A percentile compares a stretch with the other conserved stretches of the same genome.
Conservation (phyloP, 805 yeast genomes). For the Kodamaea kaohsiungensis region DNA sequence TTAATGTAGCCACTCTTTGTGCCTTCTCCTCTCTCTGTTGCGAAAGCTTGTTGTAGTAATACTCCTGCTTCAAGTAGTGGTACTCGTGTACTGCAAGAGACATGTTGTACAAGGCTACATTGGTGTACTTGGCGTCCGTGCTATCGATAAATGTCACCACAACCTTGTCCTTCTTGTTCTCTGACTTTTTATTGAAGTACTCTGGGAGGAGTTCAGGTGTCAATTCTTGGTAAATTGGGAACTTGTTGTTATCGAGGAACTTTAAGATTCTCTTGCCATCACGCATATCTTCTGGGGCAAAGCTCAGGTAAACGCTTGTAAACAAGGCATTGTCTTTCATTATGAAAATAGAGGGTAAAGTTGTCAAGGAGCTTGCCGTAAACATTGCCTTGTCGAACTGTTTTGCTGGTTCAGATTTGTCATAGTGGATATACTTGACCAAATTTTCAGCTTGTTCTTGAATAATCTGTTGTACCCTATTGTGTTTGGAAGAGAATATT, state of each 20-base stretch:
- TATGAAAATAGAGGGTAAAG: slow-evolving; percentile 61
- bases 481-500: slow-evolving; percentile 53
- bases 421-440: slow-evolving; percentile 46
- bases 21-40: slow-evolving; percentile 38
- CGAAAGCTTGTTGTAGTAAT: slow-evolving; percentile 36
- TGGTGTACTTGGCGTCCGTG: slow-evolving; percentile 30
- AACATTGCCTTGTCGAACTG: slow-evolving; percentile 47
- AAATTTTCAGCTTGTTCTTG: slow-evolving; percentile 42
- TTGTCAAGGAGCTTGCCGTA: slow-evolving; percentile 53
- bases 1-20: slow-evolving; percentile 44
- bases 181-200: slow-evolving; percentile 33
- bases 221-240: slow-evolving; percentile 56
- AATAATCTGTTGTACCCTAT: slow-evolving; percentile 37
- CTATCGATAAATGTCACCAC: slow-evolving; percentile 51
- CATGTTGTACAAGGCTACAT: slow-evolving; percentile 36
- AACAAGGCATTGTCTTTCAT: slow-evolving; percentile 58
- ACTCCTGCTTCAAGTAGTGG: slow-evolving; percentile 43
- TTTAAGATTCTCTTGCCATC: slow-evolving; percentile 45
- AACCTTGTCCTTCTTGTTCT: slow-evolving; percentile 42
- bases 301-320: slow-evolving; percentile 57
- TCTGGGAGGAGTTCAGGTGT: slow-evolving; percentile 35
- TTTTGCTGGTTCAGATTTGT: slow-evolving; percentile 30
- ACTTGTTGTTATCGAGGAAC: slow-evolving; percentile 51
- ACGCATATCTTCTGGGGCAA: slow-evolving; percentile 65
- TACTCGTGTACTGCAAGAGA: slow-evolving; percentile 52